These are phyloP conservation scores for Lathyrus tuberosus DNA, from an alignment of 306 rosid species.

Conservation along the genomic window DNA sequence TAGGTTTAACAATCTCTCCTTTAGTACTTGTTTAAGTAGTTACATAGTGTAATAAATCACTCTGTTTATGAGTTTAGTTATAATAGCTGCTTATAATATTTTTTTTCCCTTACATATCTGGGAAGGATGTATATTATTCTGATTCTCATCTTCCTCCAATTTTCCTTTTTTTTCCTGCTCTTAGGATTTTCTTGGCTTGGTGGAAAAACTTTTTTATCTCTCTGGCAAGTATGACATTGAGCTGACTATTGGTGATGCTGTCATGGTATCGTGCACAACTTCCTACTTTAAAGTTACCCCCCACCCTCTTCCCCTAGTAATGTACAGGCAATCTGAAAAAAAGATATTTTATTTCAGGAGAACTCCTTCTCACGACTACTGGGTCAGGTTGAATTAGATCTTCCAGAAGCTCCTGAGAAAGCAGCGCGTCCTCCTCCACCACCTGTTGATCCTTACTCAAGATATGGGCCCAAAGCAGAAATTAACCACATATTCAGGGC, in stretches of 20 bases:
- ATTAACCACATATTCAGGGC: conserved; percentile 81
- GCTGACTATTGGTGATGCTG: conserved; percentile 89
- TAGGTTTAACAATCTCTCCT: conserved; percentile 24
- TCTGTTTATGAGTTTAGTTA: conserved; percentile 17
- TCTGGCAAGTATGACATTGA: conserved; percentile 89
- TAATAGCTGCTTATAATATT: conserved; percentile 16
- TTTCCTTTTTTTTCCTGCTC: conserved; percentile 32
- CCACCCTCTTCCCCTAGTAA: not conserved
- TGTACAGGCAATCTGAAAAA: conserved; percentile 29
- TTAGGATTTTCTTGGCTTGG: conserved; percentile 93
- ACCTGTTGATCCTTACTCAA: conserved; percentile 71
- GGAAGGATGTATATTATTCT: conserved; percentile 6
- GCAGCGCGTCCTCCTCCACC: conserved; percentile 78
- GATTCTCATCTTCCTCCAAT: conserved; percentile 22
- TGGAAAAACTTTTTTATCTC: conserved; percentile 89
- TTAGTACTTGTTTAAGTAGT: conserved; percentile 1
- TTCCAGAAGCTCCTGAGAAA: conserved; percentile 96
- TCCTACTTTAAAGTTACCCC: conserved; percentile 10
- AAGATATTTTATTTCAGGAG: conserved; percentile 63
- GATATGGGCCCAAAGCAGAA: conserved; percentile 88
- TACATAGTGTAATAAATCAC: conserved; percentile 26
- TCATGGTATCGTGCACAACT: conserved; percentile 68
- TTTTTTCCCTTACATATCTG: conserved; percentile 12
- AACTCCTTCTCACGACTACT: conserved; percentile 78
- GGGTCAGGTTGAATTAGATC: conserved; percentile 85